Conservation (phyloP, 495 filamentous ascomycete genomes). For the Neurospora hispaniola region DNA sequence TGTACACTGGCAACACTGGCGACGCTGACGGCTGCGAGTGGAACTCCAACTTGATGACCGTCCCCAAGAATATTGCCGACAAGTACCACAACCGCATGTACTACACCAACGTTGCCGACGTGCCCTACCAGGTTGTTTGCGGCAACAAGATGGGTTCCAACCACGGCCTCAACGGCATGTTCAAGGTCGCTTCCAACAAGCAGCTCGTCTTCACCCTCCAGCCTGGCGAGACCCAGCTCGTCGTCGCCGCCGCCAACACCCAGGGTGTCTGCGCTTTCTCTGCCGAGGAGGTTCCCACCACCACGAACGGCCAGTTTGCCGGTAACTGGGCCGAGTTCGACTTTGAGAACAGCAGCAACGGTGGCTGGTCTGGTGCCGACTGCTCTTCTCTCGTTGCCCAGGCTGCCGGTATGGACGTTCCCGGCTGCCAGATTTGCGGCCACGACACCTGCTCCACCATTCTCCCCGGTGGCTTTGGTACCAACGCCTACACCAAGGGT, state of each 20-base stretch:
- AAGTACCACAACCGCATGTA: conserved; percentile 27
- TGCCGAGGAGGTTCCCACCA: conserved; percentile 13
- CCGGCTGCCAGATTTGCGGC: conserved; percentile 24
- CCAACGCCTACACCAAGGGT: conserved; percentile 27
- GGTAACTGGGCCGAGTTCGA: conserved; percentile 30
- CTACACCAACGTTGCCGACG: conserved; percentile 22
- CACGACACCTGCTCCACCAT: conserved; percentile 24
- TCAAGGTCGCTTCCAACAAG: conserved; percentile 12
- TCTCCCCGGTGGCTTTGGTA: conserved; percentile 18
- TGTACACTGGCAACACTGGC: conserved; percentile 27
- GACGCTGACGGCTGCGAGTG: conserved; percentile 17
- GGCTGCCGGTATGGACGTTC: conserved; percentile 18
- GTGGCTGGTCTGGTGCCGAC: conserved; percentile 28
- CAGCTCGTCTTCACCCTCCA: conserved; percentile 21
- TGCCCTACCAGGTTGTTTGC: conserved; percentile 21
- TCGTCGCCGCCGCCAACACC: conserved; percentile 23
- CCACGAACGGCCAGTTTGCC: conserved; percentile 19
- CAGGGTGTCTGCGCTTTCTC: conserved; percentile 25
- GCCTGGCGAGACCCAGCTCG: conserved; percentile 25
- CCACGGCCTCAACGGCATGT: conserved; percentile 22
- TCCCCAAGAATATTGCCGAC: conserved; percentile 23
- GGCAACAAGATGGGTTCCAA: conserved; percentile 29
- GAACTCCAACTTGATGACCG: conserved; percentile 29
- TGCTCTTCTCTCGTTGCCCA: conserved; percentile 27
- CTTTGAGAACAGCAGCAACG: conserved; percentile 23